These are phyloP conservation scores for Phaseolus lunatus DNA, from an alignment of 306 rosid genomes.

Conservation along the genomic window DNA sequence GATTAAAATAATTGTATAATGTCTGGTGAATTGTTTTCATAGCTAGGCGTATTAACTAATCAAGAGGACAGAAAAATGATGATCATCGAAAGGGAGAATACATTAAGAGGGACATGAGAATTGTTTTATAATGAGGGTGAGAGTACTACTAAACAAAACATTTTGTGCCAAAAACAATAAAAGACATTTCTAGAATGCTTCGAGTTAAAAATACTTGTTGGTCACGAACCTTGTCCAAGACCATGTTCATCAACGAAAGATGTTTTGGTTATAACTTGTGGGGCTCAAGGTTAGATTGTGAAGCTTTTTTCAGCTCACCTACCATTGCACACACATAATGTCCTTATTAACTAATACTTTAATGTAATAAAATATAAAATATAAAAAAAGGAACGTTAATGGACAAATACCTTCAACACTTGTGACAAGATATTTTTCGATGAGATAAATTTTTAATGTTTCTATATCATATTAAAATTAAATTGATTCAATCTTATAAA, in stretches of 20 bases:
- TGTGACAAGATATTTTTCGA: too few species aligned
- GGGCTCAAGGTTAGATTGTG: too few species aligned
- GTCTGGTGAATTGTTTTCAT: too few species aligned
- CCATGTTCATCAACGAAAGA: conserved; percentile 4
- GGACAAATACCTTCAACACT: conserved; percentile 32
- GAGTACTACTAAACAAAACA: conserved; percentile 8
- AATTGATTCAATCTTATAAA: too few species aligned
- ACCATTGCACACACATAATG: conserved; percentile 23
- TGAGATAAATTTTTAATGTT: too few species aligned
- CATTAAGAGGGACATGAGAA: too few species aligned
- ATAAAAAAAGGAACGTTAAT: conserved; percentile 16
- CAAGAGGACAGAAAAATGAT: too few species aligned
- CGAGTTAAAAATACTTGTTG: background rate
- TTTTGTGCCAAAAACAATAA: background rate
- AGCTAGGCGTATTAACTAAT: too few species aligned
- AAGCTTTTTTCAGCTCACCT: conserved; percentile 19
- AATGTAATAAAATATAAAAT: background rate
- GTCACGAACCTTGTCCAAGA: background rate
- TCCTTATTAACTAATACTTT: background rate
- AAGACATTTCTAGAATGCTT: background rate
- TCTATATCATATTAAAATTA: too few species aligned
- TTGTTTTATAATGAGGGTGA: background rate
- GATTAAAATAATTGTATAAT: too few species aligned
- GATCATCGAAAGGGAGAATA: background rate
- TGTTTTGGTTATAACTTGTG: too few species aligned